These are phyloP conservation scores for Podospora conica DNA, from an alignment of 495 filamentous ascomycete species.

Conservation along the genomic window DNA sequence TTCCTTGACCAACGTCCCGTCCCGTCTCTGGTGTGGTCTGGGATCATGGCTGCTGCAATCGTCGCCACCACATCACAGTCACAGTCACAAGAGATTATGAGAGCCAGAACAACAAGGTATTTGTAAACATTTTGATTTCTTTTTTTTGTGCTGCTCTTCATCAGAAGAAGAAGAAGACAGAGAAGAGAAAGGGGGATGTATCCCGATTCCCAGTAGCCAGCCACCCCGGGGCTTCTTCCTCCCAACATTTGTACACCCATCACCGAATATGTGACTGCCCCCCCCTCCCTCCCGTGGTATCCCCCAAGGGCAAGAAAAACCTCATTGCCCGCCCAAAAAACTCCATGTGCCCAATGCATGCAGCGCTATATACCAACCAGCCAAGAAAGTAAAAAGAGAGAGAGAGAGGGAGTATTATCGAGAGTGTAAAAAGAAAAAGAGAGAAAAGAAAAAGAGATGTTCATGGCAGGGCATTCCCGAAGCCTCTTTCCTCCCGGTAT, in stretches of 20 bases:
- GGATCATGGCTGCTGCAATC: neutral
- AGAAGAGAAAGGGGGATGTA: neutral
- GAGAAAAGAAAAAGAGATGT: conserved; percentile 1
- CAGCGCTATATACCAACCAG: neutral
- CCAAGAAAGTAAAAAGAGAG: neutral
- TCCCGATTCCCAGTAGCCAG: no score
- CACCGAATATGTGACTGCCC: neutral
- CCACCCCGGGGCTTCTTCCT: no score
- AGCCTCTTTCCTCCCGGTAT: neutral
- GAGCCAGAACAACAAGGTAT: neutral
- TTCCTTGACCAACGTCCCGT: neutral
- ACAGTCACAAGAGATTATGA: no score
- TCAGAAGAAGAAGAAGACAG: neutral
- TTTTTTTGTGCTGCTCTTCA: neutral
- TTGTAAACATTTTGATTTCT: neutral
- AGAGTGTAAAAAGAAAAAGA: neutral
- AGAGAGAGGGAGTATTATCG: conserved; percentile 6
- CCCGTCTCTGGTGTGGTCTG: no score
- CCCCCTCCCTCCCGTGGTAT: neutral
- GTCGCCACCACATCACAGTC: neutral
- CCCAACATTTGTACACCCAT: neutral
- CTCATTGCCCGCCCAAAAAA: neutral
- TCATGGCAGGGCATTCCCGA: neutral
- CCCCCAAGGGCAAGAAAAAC: neutral
- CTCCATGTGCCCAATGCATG: conserved; percentile 3